These are phyloP conservation scores for Fusarium buharicum DNA, from an alignment of 2,329 filamentous ascomycete species.

Conservation along the genomic window DNA sequence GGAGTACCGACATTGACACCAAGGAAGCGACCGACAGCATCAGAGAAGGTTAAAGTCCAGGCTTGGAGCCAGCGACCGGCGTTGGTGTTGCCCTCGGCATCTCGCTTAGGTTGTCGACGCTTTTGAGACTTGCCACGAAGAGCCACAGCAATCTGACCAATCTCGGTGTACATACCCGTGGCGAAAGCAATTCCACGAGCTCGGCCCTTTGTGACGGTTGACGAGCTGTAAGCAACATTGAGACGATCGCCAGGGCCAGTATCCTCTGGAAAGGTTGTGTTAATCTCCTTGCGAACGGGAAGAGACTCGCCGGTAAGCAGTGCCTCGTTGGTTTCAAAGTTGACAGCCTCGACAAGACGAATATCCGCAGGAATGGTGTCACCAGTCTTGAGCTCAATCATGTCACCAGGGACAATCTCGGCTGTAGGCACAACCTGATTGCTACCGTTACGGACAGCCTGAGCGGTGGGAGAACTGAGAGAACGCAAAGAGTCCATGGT, in stretches of 20 bases:
- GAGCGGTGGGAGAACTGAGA: constrained; percentile 57
- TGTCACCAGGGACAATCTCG: constrained; percentile 67
- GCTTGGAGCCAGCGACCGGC: constrained; percentile 50
- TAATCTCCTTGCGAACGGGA: constrained; percentile 65
- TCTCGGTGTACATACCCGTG: constrained; percentile 70
- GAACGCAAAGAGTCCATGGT: constrained; percentile 61
- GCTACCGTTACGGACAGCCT: constrained; percentile 56
- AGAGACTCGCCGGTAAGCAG: constrained; percentile 72
- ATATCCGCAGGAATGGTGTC: constrained; percentile 72
- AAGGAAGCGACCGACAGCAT: constrained; percentile 70
- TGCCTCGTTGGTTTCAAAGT: constrained; percentile 75
- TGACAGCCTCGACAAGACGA: constrained; percentile 67
- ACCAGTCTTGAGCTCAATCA: constrained; percentile 64
- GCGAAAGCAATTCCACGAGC: constrained; percentile 69
- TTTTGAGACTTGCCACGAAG: constrained; percentile 54
- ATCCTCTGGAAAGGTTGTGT: constrained; percentile 54
- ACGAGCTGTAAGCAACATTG: constrained; percentile 72
- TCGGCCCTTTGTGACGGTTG: constrained; percentile 70
- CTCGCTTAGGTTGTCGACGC: constrained; percentile 54
- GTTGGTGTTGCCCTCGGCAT: constrained; percentile 54
- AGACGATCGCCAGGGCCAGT: constrained; percentile 66
- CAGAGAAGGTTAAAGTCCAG: constrained; percentile 56
- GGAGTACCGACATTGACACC: constrained; percentile 76
- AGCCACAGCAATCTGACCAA: constrained; percentile 67
- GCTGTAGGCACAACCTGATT: constrained; percentile 52